These are phyloP conservation scores for Orbilia quercus DNA, from an alignment of 2,329 filamentous ascomycete species.

Conservation along the genomic window DNA sequence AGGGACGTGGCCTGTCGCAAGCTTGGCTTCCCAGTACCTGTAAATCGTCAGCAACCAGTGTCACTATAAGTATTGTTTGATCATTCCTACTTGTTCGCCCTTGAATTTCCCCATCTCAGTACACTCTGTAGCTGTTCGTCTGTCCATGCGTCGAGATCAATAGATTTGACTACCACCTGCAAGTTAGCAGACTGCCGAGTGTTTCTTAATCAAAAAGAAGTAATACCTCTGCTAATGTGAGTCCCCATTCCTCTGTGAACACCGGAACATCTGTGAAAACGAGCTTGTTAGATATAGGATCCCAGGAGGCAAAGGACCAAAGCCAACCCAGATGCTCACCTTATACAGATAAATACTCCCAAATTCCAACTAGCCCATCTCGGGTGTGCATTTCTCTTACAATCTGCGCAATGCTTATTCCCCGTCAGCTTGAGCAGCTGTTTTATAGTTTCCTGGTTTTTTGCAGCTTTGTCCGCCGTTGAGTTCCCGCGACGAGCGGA, in stretches of 20 bases:
- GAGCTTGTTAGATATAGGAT: conserved; percentile 15
- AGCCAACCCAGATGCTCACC: conserved; percentile 63
- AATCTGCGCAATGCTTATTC: conserved; percentile 98
- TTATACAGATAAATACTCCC: conserved; percentile 96
- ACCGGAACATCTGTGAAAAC: conserved; percentile 77
- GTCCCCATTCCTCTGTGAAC: conserved; percentile 99
- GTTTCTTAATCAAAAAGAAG: neutral
- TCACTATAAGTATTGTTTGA: conserved; percentile 23
- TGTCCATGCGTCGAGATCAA: conserved; percentile 97
- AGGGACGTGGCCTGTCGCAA: conserved; percentile 88
- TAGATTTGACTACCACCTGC: conserved; percentile 78
- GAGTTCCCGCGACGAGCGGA: conserved; percentile 79
- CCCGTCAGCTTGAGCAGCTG: conserved; percentile 90
- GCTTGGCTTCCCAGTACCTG: conserved; percentile 91
- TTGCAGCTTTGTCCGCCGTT: conserved; percentile 85
- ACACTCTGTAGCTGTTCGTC: conserved; percentile 97
- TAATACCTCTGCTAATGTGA: conserved; percentile 80
- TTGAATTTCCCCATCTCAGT: conserved; percentile 92
- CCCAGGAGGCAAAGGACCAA: conserved; percentile 4
- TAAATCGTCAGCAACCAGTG: conserved; percentile 59
- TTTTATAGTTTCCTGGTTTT: conserved; percentile 95
- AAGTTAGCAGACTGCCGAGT: conserved; percentile 18
- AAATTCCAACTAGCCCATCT: conserved; percentile 99
- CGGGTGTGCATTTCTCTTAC: conserved; percentile 98
- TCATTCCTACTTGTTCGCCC: conserved; percentile 83